Base-by-base conservation (phyloP, 176 grass and related monocot genomes). In the Triticum monococcum region DNA sequence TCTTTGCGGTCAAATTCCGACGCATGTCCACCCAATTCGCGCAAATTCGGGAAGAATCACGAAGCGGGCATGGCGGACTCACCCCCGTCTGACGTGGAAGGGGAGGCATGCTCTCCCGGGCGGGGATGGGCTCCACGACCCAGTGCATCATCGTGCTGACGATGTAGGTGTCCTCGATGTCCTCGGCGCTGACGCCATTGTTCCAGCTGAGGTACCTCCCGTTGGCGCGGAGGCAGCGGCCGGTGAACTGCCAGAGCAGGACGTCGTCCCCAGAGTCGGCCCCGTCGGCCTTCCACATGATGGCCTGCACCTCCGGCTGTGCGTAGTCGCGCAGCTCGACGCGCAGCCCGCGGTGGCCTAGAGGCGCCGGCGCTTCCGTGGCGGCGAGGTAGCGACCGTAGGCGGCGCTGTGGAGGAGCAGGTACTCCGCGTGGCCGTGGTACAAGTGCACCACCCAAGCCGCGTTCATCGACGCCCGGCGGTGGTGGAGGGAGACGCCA, bases 301-400 rank as follows among this genome's bases (percentile, higher is more conserved):
- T 35, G 64, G 8, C 30, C 72, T 11, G 13, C 14, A 0, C 8
- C 4, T 20, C 5, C 64, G 4, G 79, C 11, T 1, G 8, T 5
- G 3, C 56, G 68, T 70, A 38, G 32, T 69, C 33, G 9, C 9
- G n/a, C 24, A 40, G 74, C 33, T 11, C 3, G 69, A 20, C 68
- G 40, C 54, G 33, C 56, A 13, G 36, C 35, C 82, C 82, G 23
- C 0, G 3, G 40, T 12, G 0, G 26, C 63, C 48, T 52, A 52
- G 48, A 4, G 48, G 48, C 48, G 48, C 48, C 48, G 48, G 48
- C 48, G 48, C 48, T 0, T 52, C 20, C 25, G 14, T 17, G 22
- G 45, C 7, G 1, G 28, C 62, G 43, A 79, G 84, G 74, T 86
- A 86, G 36, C 72, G 63, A 1, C 84, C 84, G 46, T 86, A 86